Evolutionary conservation across 1,139 yeast species (phyloP), one percentile per base, ranked within the genome.

Genomic region (Blastobotrys malaysiensis): DNA sequence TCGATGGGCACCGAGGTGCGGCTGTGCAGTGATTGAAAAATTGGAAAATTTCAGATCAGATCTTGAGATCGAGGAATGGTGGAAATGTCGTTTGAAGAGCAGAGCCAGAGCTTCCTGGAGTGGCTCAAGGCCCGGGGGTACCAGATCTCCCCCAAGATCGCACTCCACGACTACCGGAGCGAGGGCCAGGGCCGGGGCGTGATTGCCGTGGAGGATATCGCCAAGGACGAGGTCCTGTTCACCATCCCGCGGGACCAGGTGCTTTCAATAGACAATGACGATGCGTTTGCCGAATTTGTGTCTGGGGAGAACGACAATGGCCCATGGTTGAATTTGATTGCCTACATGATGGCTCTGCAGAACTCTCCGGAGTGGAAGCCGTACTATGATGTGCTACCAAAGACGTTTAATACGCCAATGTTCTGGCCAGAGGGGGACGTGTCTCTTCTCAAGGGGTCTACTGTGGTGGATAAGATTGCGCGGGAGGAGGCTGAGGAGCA

Each of bases 271-370:
- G 79, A 77, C 13, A 85, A 84, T 16, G 79, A 86, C 43, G 65
- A 78, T 1, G 69, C 60, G 22, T 60, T 65, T 21, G 74, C 78
- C 0, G 70, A 70, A 2, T 67, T 75, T 27, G 67, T 64, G 21
- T 65, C 72, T 9, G 55, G 46, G 3, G 58, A 51, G n/a, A 46
- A 47, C 19, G 71, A 83, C 52, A 80, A 78, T 1, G 73, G 69
- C 55, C 85, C 84, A 47, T 91, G 98, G 98, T 86, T 86, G 57
- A 81, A 85, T 0, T 72, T 91, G 56, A 84, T 91, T 52, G 68
- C 88, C 45, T 77, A 83, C 19, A 74, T 91, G 61, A 71, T 86
- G 53, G 83, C 81, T 63, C 95, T 75, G 4, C 72, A 70, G 0
- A 59, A 70, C 9, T 81, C 88, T 50, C 54, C 57, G 1, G 73